phyloP scores from a whole-genome alignment of 495 filamentous ascomycete genomes.

The Aspergillus haitiensis region DNA sequence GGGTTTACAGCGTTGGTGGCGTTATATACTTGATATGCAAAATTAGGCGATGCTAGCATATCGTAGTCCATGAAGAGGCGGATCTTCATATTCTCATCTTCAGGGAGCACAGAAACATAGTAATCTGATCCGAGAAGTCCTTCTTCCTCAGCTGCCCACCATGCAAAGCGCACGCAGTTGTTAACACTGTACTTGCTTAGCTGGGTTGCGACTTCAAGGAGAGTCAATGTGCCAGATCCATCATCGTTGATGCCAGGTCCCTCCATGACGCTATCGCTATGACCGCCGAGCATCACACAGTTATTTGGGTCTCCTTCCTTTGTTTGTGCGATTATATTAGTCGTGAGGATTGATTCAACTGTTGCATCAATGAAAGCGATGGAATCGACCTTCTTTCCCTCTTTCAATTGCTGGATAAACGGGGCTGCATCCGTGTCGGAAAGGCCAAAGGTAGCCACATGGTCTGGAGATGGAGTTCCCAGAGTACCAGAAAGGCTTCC shows the following conservation, averaged over 20 bases:
- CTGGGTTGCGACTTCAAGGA: constrained; percentile 61
- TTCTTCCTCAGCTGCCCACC: constrained; percentile 65
- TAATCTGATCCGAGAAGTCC: constrained; percentile 61
- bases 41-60: constrained; percentile 73
- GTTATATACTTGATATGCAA: constrained; percentile 64
- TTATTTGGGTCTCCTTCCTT: constrained; percentile 62
- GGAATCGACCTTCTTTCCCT: constrained; percentile 46
- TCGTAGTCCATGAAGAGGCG: constrained; percentile 72
- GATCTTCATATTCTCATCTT: constrained; percentile 55
- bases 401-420: constrained; percentile 45
- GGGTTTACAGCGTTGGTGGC: constrained; percentile 61
- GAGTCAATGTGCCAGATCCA: constrained; percentile 62
- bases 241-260: constrained; percentile 67
- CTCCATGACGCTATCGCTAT: constrained; percentile 64
- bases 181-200: constrained; percentile 58
- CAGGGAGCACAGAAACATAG: constrained; percentile 54
- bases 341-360: constrained; percentile 46
- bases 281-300: constrained; percentile 61
- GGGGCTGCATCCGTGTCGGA: constrained; percentile 52
- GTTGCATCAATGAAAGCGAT: constrained; percentile 57
- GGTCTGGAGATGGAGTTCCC: constrained; percentile 49
- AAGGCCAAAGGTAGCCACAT: constrained; percentile 60
- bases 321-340: constrained; percentile 66
- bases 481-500: constrained; percentile 53
- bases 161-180: constrained; percentile 68